Evolutionary conservation across 116 monocot genomes (phyloP).

Genomic region (Posidonia oceanica): DNA sequence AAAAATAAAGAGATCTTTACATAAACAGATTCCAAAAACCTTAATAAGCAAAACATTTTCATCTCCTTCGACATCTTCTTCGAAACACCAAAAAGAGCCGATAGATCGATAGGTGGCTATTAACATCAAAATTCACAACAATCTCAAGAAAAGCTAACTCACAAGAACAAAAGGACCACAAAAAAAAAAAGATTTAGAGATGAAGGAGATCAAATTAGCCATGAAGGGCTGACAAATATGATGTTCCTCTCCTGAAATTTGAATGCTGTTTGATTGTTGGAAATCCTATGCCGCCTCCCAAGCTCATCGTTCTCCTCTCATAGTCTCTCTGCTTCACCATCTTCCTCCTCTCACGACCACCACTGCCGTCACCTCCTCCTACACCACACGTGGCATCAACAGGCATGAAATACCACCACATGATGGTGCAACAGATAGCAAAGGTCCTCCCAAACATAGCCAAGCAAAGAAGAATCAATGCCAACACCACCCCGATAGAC

Average conservation of each 20-base stretch:
- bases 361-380: neutral
- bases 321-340: neutral
- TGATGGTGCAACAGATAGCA: slow-evolving; percentile 50
- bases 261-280: neutral
- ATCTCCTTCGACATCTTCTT: too few relatives aligned
- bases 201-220: too few relatives aligned
- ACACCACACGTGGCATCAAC: neutral
- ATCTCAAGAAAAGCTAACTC: too few relatives aligned
- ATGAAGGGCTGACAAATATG: neutral
- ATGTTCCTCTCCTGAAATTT: slow-evolving; percentile 20
- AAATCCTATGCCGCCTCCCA: neutral
- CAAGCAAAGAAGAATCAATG: slow-evolving; percentile 37
- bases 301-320: neutral
- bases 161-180: neutral
- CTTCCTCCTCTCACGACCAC: neutral
- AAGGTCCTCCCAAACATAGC: slow-evolving; percentile 46
- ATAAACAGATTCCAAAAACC: too few relatives aligned
- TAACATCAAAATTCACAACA: too few relatives aligned
- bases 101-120: too few relatives aligned
- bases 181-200: too few relatives aligned
- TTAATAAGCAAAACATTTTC: too few relatives aligned
- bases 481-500: slow-evolving; percentile 11
- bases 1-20: too few relatives aligned
- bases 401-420: slow-evolving; percentile 31
- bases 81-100: too few relatives aligned